Percentiles rank a stretch among this genome's conserved stretches.
Conservation (phyloP, 2,329 filamentous ascomycete species). For the Penicillium brasilianum region DNA sequence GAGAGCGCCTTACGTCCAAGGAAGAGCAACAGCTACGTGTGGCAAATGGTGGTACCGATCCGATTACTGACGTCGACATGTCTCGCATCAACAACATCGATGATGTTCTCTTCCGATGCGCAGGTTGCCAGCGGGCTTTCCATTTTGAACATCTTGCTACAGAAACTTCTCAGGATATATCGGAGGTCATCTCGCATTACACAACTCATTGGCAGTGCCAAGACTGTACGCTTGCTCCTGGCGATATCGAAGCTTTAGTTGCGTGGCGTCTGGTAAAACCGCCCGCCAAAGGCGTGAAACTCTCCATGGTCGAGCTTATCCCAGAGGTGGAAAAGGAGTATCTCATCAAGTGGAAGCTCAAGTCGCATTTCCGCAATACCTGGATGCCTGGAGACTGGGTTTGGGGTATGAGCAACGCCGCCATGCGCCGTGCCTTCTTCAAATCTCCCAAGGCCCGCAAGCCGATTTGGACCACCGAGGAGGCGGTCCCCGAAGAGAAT, state of each 20-base stretch:
- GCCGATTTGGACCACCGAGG: slow-evolving; percentile 72
- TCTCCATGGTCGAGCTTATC: slow-evolving; percentile 58
- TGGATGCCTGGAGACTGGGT: slow-evolving; percentile 95
- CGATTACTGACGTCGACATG: slow-evolving; percentile 67
- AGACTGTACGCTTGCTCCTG: slow-evolving; percentile 68
- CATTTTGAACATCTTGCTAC: slow-evolving; percentile 82
- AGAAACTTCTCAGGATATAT: slow-evolving; percentile 14
- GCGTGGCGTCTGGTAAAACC: slow-evolving; percentile 80
- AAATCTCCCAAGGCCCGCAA: slow-evolving; percentile 67
- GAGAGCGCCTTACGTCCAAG: slow-evolving; percentile 70
- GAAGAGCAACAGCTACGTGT: slow-evolving; percentile 84
- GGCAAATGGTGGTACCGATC: slow-evolving; percentile 79
- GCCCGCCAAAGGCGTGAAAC: slow-evolving; percentile 54
- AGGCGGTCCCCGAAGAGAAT: slow-evolving; percentile 87
- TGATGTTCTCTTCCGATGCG: slow-evolving; percentile 83
- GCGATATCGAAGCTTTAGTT: slow-evolving; percentile 77
- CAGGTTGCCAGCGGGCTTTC: slow-evolving; percentile 74
- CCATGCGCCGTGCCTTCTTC: slow-evolving; percentile 76
- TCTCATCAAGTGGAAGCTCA: slow-evolving; percentile 81
- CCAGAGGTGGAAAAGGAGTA: slow-evolving; percentile 85
- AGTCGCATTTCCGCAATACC: slow-evolving; percentile 78
- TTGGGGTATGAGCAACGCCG: slow-evolving; percentile 67
- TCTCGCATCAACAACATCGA: slow-evolving; percentile 73
- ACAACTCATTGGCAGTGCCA: slow-evolving; percentile 77
- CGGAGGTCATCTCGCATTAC: slow-evolving; percentile 67